These are phyloP conservation scores for Spiraea crenata DNA, from an alignment of 331 rosid genomes.

Conservation along the genomic window DNA sequence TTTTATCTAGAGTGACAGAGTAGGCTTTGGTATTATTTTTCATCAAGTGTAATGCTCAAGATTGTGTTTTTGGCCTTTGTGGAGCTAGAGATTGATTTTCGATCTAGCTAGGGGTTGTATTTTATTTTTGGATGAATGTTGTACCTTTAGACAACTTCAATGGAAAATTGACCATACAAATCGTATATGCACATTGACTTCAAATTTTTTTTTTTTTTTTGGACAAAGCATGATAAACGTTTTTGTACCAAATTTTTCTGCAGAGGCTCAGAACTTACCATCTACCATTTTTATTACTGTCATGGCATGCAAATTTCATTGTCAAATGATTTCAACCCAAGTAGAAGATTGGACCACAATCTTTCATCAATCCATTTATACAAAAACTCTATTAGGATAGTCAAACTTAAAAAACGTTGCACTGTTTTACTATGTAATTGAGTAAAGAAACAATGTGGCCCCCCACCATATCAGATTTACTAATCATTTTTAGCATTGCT, in stretches of 20 bases:
- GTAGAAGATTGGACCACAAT: slow-evolving; percentile 65
- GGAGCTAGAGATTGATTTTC: slow-evolving; percentile 13
- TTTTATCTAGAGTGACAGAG: slow-evolving; percentile 17
- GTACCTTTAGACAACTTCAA: slow-evolving; percentile 14
- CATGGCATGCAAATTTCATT: slow-evolving; percentile 52
- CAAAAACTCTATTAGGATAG: too few species aligned
- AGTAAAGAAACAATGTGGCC: too few species aligned
- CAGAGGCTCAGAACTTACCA: not conserved
- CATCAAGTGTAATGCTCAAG: slow-evolving; percentile 20
- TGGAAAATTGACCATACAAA: slow-evolving; percentile 6
- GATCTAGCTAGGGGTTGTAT: slow-evolving; percentile 1
- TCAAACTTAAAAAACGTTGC: too few species aligned
- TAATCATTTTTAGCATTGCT: not conserved
- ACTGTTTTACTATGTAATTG: too few species aligned
- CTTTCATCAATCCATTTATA: slow-evolving; percentile 5
- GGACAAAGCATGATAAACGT: too few species aligned
- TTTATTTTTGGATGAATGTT: not conserved
- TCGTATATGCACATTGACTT: not conserved
- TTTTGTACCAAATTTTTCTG: not conserved
- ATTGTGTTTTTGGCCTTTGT: slow-evolving; percentile 24
- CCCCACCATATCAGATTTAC: too few species aligned
- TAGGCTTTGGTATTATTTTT: slow-evolving; percentile 26
- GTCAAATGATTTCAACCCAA: slow-evolving; percentile 61
- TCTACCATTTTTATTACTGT: slow-evolving; percentile 29
- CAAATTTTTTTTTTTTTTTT: not conserved